These are phyloP conservation scores for Globisporangium solare DNA, from an alignment of 352 stramenopile species.

Conservation along the genomic window DNA sequence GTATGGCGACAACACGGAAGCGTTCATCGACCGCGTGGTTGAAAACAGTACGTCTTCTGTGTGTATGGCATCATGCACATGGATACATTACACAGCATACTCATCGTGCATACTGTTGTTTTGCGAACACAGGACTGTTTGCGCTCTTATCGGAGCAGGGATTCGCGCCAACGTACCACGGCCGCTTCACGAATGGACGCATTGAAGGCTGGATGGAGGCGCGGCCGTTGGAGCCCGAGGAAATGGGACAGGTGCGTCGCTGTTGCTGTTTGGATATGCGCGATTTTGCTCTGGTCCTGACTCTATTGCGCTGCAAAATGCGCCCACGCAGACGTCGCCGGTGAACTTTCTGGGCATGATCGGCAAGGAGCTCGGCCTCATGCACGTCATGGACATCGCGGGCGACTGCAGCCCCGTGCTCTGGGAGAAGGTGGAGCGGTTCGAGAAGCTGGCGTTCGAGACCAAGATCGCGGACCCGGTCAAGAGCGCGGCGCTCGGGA, in stretches of 20 bases:
- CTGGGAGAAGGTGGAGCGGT: constrained; percentile 80
- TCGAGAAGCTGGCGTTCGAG: constrained; percentile 68
- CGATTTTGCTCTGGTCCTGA: constrained; percentile 1
- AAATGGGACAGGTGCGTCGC: constrained; percentile 69
- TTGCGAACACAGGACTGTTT: constrained; percentile 57
- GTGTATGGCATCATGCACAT: constrained; percentile 10
- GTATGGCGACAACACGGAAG: constrained; percentile 91
- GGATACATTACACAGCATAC: not conserved
- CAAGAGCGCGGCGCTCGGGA: constrained; percentile 51
- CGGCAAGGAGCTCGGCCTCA: constrained; percentile 76
- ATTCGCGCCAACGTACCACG: constrained; percentile 88
- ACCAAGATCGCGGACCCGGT: constrained; percentile 51
- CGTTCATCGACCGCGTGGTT: constrained; percentile 89
- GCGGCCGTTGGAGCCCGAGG: constrained; percentile 73
- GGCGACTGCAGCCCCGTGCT: constrained; percentile 54
- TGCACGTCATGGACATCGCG: constrained; percentile 87
- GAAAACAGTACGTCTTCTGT: constrained; percentile 77
- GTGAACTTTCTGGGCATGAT: constrained; percentile 86
- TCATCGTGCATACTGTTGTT: constrained; percentile 1
- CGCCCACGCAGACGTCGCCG: constrained; percentile 30
- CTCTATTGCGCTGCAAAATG: not conserved
- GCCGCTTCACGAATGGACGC: constrained; percentile 89
- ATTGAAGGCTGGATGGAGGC: constrained; percentile 90
- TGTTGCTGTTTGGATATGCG: not conserved
- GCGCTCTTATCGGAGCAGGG: constrained; percentile 74